Conservation (phyloP, 164 flowering plant species). For the Sextonia rubra region DNA sequence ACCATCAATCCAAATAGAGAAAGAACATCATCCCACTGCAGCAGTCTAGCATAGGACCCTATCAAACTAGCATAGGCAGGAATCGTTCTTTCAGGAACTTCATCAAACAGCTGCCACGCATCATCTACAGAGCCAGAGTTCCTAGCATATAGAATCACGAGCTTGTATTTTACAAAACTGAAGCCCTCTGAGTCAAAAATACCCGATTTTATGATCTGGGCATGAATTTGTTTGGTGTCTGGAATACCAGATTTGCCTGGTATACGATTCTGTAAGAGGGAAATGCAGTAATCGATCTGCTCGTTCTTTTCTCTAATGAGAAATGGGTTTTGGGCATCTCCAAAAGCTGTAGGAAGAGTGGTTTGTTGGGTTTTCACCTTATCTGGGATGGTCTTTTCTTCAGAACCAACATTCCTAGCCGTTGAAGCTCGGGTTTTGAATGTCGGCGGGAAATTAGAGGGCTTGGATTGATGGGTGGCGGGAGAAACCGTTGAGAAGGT, state of each 20-base stretch:
- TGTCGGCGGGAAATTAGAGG: slow-evolving; percentile 14
- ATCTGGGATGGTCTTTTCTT: not conserved
- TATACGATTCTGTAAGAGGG: slow-evolving; percentile 10
- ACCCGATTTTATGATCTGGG: slow-evolving; percentile 27
- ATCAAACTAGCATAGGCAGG: slow-evolving; percentile 36
- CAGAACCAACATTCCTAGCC: slow-evolving; percentile 12
- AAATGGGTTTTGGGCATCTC: not conserved
- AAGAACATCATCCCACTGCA: slow-evolving; percentile 34
- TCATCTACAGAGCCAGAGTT: slow-evolving; percentile 18
- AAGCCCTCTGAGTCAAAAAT: slow-evolving; percentile 14
- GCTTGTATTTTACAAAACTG: slow-evolving; percentile 20
- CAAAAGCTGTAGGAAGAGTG: slow-evolving; percentile 1
- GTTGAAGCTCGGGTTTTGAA: slow-evolving; percentile 20
- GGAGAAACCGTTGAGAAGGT: slow-evolving; percentile 11
- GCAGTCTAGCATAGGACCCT: slow-evolving; percentile 27
- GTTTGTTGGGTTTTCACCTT: slow-evolving; percentile 10
- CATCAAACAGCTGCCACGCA: slow-evolving; percentile 38
- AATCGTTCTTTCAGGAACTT: slow-evolving; percentile 24
- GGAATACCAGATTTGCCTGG: not conserved
- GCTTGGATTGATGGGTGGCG: slow-evolving; percentile 4
- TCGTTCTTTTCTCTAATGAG: not conserved
- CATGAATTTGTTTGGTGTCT: slow-evolving; percentile 34
- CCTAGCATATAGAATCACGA: slow-evolving; percentile 21
- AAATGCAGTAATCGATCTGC: slow-evolving; percentile 21
- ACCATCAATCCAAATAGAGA: slow-evolving; percentile 34